Evolutionary conservation across 129 eudicot species (phyloP).

Genomic region (Lonicera japonica): DNA sequence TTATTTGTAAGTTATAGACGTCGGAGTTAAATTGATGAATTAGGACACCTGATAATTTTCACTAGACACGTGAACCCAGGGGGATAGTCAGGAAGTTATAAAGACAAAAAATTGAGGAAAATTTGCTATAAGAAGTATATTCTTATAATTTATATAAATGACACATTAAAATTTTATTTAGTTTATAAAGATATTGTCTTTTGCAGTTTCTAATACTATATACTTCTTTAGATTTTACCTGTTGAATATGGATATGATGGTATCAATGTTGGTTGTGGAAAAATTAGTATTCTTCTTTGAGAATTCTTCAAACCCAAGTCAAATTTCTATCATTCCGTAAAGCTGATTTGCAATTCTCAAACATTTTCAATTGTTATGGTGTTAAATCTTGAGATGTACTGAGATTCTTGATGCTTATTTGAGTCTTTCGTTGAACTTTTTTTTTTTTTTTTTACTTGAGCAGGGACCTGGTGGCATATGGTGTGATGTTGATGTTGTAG

Average conservation of each 20-base stretch:
- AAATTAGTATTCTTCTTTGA: background rate
- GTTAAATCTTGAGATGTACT: background rate
- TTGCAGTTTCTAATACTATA: background rate
- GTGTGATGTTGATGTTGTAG: constrained; percentile 92
- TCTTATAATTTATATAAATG: too few relatives aligned
- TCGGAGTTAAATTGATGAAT: too few relatives aligned
- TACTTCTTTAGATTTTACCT: background rate
- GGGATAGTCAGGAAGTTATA: too few relatives aligned
- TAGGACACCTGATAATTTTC: too few relatives aligned
- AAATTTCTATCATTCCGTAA: background rate
- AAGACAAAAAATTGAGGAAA: too few relatives aligned
- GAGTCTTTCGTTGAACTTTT: background rate
- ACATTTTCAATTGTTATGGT: background rate
- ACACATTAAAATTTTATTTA: too few relatives aligned
- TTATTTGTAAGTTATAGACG: too few relatives aligned
- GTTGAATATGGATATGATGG: background rate
- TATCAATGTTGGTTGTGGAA: background rate
- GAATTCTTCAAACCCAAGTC: background rate
- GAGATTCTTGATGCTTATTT: background rate
- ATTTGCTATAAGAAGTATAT: too few relatives aligned
- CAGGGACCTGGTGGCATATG: constrained; percentile 96
- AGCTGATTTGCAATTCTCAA: too few relatives aligned
- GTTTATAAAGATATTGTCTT: too few relatives aligned
- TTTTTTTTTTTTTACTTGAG: background rate
- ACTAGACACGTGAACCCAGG: too few relatives aligned